Conservation (phyloP, 2,329 filamentous ascomycete species). For the Alternaria hordeiaustralica region DNA sequence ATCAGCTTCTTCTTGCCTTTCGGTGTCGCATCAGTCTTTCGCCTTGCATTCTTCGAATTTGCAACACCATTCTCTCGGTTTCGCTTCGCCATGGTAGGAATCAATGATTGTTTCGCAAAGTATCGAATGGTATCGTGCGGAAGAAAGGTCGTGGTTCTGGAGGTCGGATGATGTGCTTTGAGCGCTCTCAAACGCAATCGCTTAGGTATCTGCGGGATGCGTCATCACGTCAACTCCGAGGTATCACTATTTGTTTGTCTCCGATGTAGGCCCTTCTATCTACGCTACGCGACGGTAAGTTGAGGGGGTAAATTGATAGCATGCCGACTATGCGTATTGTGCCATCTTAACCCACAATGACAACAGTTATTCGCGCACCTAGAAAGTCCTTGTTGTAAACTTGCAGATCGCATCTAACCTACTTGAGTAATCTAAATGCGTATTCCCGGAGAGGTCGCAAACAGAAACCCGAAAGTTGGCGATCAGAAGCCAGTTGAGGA, state of each 20-base stretch:
- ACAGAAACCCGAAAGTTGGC: background rate
- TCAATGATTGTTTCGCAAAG: constrained; percentile 1
- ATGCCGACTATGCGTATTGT: constrained; percentile 10
- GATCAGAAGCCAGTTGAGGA: background rate
- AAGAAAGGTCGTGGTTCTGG: constrained; percentile 11
- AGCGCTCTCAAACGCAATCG: constrained; percentile 36
- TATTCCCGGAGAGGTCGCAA: background rate
- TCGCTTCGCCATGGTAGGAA: constrained; percentile 17
- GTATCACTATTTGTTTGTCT: constrained; percentile 4
- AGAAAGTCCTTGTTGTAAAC: background rate
- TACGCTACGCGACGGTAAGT: background rate
- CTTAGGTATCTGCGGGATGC: constrained; percentile 16
- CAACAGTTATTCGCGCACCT: constrained; percentile 22
- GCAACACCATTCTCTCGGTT: constrained; percentile 12
- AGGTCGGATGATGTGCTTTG: constrained; percentile 36
- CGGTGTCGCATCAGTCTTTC: constrained; percentile 16
- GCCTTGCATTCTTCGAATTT: constrained; percentile 21
- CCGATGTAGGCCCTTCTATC: constrained; percentile 15
- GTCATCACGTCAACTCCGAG: background rate
- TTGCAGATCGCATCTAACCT: background rate
- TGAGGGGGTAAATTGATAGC: background rate
- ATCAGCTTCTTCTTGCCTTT: constrained; percentile 47
- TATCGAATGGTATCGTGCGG: constrained; percentile 26
- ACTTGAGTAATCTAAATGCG: background rate
- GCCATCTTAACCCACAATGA: constrained; percentile 33